Percentiles rank a stretch among this genome's conserved stretches.
Evolutionary conservation across 1,284 basidiomycete genomes (phyloP).

Genomic region (Exobasidium rhododendri): DNA sequence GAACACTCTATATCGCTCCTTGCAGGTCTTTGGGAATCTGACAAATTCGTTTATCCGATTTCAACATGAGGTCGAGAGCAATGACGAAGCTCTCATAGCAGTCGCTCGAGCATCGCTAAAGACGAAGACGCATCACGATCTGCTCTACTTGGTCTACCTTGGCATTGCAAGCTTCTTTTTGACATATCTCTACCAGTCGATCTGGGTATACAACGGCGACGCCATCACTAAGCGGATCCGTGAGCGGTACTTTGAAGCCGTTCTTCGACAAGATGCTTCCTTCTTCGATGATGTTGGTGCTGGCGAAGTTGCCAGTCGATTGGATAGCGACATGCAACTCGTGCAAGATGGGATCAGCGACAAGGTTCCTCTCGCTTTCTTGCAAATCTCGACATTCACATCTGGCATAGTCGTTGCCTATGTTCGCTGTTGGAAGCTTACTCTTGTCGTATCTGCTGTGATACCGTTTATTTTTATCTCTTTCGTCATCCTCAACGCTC

Average conservation of each 20-base stretch:
- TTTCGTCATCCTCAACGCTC: conserved; percentile 75
- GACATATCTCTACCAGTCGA: conserved; percentile 68
- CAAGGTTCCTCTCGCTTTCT: conserved; percentile 49
- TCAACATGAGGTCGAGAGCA: conserved; percentile 39
- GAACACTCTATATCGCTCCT: not conserved
- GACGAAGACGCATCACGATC: not conserved
- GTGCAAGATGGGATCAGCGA: conserved; percentile 54
- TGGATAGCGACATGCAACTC: conserved; percentile 72
- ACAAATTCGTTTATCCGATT: conserved; percentile 73
- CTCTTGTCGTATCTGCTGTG: conserved; percentile 81
- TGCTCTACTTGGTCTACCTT: conserved; percentile 57
- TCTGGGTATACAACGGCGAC: conserved; percentile 89
- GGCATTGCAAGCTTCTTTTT: conserved; percentile 63
- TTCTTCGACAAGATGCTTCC: conserved; percentile 57
- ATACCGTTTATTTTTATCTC: conserved; percentile 79
- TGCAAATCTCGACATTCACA: conserved; percentile 47
- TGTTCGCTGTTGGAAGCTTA: conserved; percentile 68
- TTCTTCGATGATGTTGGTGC: conserved; percentile 57
- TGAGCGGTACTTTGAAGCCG: conserved; percentile 59
- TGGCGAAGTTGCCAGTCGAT: conserved; percentile 61
- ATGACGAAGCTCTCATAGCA: not conserved
- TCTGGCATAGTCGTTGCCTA: conserved; percentile 55
- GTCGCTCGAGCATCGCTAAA: not conserved
- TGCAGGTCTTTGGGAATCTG: conserved; percentile 73
- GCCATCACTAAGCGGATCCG: conserved; percentile 74